Base-by-base conservation (phyloP, 805 yeast species). In the Wickerhamomyces chaumierensis region DNA sequence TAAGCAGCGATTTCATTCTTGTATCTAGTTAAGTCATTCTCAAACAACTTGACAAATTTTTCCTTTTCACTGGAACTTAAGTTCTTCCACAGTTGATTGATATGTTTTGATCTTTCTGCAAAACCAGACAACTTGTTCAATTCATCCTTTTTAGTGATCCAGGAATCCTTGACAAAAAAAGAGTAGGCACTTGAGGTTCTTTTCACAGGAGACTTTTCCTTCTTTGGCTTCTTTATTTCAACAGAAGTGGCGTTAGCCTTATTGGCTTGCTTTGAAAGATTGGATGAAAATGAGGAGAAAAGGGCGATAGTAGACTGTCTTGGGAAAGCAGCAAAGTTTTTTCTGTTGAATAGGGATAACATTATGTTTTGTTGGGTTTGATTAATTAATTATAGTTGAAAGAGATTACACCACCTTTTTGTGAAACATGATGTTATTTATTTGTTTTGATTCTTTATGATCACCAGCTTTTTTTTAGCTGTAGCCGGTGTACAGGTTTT, bases 151-250 rank as follows among this genome's bases (percentile, higher is more conserved):
- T 42, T 25, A 20, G 35, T 27, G 13, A 37, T 28, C 37, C 27
- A 45, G 35, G 23, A 36, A n/a, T 47, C 45, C 29, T 42, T 37
- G 36, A 40, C 37, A 42, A 38, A 49, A 34, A 35, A 43, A 15
- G 38, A 35, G 31, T 34, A 47, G 25, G 52, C 39, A 8, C 33
- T 11, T 3, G n/a, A 17, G 4, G 38, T 35, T 31, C 45, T 39
- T 39, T 47, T 46, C 21, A 41, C 38, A 21, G 31, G 33, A 31
- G 18, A 27, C 13, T 36, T 33, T 13, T 32, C 31, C 36, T 29
- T 18, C 31, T 31, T 29, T 29, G 34, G 32, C 34, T 36, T 37
- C 12, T 14, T 3, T n/a, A 3, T 6, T 7, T 19, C 20, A 18
- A n/a, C 16, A 5, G 33, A 18, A 6, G 31, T 21, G 25, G 25